Evolutionary conservation across 495 filamentous ascomycete species (phyloP), one percentile per base, ranked within the genome.

Genomic region (Copromyces sp.): DNA sequence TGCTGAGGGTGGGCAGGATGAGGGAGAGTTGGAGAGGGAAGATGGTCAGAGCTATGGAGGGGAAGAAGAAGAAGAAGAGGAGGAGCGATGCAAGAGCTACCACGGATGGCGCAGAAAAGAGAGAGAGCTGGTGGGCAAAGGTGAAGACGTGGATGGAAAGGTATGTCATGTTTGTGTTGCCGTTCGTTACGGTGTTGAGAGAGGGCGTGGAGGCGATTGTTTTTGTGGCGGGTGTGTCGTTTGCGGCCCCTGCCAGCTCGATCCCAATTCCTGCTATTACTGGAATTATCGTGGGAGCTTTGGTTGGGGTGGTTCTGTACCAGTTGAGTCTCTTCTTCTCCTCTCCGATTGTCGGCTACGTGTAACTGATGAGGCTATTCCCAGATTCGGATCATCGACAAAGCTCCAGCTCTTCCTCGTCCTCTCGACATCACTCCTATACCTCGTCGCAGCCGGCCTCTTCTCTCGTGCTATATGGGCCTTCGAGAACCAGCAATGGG

Each of bases 21-120:
- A 91, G 94, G 78, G 91, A 93, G 65, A 94, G 94, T 79, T 97
- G 93, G 93, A 88, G 88, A 16, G 81, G 90, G 71, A 94, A 94
- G 86, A 85, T 97, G n/a, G 86, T 88, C 17, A 85, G 86, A 73
- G 85, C 89, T 0, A 80, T 94, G 29, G 90, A 90, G 74, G 78
- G 74, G 86, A 20, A 78, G 74, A 9, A 75, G 74, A n/a, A 77
- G 83, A n/a, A 68, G 75, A 84, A 4, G 80, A 59, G 47, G 80
- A 59, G 47, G 47, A 1, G 20, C 24, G 47, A 14, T 24, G 24
- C 24, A 24, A 24, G 24, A 24, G 24, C 1, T 24, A 24, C 24
- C 24, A 24, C 24, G 45, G 45, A 24, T 20, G 45, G 45, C 20
- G 47, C 24, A 24, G 47, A 29, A 65, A 65, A 6, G 29, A 1